phyloP scores from a whole-genome alignment of 129 eudicot genomes.

The Dittrichia graveolens region DNA sequence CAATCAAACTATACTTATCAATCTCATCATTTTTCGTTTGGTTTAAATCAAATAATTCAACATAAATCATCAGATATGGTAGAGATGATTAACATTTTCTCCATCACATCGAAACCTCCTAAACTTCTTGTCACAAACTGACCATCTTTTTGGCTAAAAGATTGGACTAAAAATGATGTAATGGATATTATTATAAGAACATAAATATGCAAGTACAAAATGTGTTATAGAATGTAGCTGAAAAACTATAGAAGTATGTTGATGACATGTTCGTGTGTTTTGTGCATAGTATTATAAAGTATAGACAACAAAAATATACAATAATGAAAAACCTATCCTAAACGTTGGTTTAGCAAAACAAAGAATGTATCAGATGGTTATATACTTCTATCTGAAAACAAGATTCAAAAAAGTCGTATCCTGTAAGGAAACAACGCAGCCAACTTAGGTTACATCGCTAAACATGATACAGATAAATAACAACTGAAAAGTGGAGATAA shows the following conservation, averaged over 20 bases:
- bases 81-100: not conserved
- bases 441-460: not conserved
- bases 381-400: not conserved
- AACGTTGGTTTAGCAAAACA: not conserved
- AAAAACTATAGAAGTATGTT: not conserved
- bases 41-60: not conserved
- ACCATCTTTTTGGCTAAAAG: not conserved
- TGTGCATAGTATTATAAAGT: not conserved
- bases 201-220: conserved; percentile 4
- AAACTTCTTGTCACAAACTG: not conserved
- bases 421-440: not conserved
- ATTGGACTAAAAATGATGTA: not conserved
- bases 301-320: conserved; percentile 9
- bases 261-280: conserved; percentile 14
- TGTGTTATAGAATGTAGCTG: not conserved
- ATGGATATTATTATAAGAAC: conserved; percentile 6
- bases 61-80: conserved; percentile 14
- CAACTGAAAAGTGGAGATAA: not conserved
- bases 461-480: not conserved
- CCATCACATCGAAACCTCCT: not conserved
- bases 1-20: not conserved
- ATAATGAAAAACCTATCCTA: not conserved
- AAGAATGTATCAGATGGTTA: conserved; percentile 7
- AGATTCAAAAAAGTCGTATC: not conserved
- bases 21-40: not conserved